A percentile compares a stretch with the other conserved stretches of the same genome.
These are phyloP conservation scores for Benincasa hispida DNA, from an alignment of 306 rosid species.

Conservation along the genomic window DNA sequence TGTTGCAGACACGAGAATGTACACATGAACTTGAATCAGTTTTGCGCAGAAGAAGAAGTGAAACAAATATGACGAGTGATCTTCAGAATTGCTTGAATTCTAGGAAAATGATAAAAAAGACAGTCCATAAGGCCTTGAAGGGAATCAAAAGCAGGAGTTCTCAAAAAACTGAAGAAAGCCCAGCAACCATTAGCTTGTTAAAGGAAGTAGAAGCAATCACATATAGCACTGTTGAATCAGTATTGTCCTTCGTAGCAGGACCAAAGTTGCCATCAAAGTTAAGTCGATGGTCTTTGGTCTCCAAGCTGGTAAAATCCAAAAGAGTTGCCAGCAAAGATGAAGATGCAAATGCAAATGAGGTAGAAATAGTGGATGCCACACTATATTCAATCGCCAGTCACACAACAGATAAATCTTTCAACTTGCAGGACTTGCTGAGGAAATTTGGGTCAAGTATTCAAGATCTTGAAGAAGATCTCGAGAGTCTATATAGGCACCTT, in stretches of 20 bases:
- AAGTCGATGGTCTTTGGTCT: slow-evolving; percentile 11
- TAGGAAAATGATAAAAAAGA: slow-evolving; percentile 12
- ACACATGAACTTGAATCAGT: slow-evolving; percentile 9
- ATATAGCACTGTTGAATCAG: background rate
- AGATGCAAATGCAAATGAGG: slow-evolving; percentile 4
- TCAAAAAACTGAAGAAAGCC: background rate
- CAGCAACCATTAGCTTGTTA: background rate
- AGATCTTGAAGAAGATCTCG: slow-evolving; percentile 15
- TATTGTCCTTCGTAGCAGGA: slow-evolving; percentile 10
- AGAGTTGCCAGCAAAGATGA: slow-evolving; percentile 7
- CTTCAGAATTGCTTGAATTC: slow-evolving; percentile 8
- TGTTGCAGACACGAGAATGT: slow-evolving; percentile 13
- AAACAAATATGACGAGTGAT: slow-evolving; percentile 3
- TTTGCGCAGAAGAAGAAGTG: slow-evolving; percentile 13
- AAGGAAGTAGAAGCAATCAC: slow-evolving; percentile 18
- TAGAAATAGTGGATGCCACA: slow-evolving; percentile 11
- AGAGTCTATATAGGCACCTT: slow-evolving; percentile 13
- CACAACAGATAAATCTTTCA: background rate
- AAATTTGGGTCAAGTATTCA: slow-evolving; percentile 8
- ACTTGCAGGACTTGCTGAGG: slow-evolving; percentile 1
- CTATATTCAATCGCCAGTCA: slow-evolving; percentile 6
- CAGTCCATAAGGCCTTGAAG: slow-evolving; percentile 15
- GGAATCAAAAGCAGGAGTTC: background rate
- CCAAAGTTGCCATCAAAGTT: slow-evolving; percentile 2
- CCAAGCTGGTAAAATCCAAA: slow-evolving; percentile 13